phyloP scores from a whole-genome alignment of 2,329 filamentous ascomycete genomes.

The Nannizzia gypsea region DNA sequence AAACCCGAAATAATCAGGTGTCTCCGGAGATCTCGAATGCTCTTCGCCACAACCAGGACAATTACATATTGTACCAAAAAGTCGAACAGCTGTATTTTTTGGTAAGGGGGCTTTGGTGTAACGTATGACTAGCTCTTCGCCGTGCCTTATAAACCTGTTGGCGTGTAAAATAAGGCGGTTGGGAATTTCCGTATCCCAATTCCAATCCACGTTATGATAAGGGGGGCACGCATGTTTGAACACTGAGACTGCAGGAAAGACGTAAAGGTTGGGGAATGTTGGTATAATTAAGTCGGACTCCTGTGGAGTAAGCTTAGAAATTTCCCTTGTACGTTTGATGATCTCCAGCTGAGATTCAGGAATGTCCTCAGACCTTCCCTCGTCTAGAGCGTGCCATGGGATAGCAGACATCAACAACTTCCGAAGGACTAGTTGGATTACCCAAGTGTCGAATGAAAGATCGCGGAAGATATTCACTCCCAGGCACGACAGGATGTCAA shows the following conservation, averaged over 20 bases:
- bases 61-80: slow-evolving; percentile 7
- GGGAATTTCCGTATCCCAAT: slow-evolving; percentile 19
- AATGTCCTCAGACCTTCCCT: slow-evolving; percentile 4
- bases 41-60: slow-evolving; percentile 2
- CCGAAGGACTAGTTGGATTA: slow-evolving; percentile 24
- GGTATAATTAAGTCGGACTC: slow-evolving; percentile 10
- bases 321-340: slow-evolving; percentile 8
- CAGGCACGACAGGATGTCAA: slow-evolving; percentile 25
- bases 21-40: background rate
- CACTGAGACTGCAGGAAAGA: slow-evolving; percentile 24
- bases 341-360: slow-evolving; percentile 1
- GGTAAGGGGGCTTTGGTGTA: slow-evolving; percentile 7
- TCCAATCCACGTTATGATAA: slow-evolving; percentile 22
- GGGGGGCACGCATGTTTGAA: slow-evolving; percentile 22
- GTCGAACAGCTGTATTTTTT: slow-evolving; percentile 6
- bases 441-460: slow-evolving; percentile 28
- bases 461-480: slow-evolving; percentile 30
- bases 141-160: slow-evolving; percentile 15
- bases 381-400: slow-evolving; percentile 20
- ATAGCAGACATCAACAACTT: slow-evolving; percentile 25
- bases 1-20: slow-evolving; percentile 1
- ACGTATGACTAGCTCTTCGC: slow-evolving; percentile 19
- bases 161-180: slow-evolving; percentile 25
- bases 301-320: background rate
- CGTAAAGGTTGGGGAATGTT: slow-evolving; percentile 21